phyloP scores from a whole-genome alignment of 2,329 filamentous ascomycete species.

The Apiospora saccharicola region DNA sequence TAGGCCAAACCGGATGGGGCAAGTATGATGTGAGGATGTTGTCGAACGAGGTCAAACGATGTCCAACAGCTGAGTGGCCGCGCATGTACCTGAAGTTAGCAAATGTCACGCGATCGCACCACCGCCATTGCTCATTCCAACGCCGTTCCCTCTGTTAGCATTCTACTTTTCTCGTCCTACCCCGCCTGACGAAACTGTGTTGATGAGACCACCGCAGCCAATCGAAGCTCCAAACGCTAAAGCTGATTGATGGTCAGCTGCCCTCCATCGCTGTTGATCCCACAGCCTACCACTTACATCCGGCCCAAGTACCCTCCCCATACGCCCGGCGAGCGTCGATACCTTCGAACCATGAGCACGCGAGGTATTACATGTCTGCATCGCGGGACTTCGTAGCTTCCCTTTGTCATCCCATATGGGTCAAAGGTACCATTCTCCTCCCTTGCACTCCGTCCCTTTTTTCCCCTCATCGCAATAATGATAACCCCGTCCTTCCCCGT shows the following conservation, averaged over 20 bases:
- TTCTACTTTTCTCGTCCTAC: conserved; percentile 1
- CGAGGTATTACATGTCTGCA: conserved; percentile 9
- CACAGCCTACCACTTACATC: conserved; percentile 5
- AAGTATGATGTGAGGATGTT: conserved; percentile 23
- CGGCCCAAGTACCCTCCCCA: conserved; percentile 6
- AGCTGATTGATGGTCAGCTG: conserved; percentile 20
- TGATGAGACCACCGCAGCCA: conserved; percentile 4
- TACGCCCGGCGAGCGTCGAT: not conserved
- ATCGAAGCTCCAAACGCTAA: conserved; percentile 19
- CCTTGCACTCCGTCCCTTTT: conserved; percentile 7
- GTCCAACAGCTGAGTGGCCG: conserved; percentile 23
- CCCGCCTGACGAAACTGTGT: conserved; percentile 12
- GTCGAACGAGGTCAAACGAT: conserved; percentile 25
- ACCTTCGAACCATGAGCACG: not conserved
- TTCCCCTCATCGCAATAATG: conserved; percentile 25
- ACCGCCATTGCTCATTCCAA: conserved; percentile 4
- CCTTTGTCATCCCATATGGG: conserved; percentile 16
- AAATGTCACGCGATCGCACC: conserved; percentile 17
- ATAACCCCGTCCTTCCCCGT: conserved; percentile 25
- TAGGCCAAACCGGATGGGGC: conserved; percentile 10
- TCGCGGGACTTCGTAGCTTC: conserved; percentile 20
- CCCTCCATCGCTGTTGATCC: conserved; percentile 11
- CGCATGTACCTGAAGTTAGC: conserved; percentile 14
- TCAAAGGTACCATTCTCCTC: conserved; percentile 19
- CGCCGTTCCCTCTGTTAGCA: not conserved